Percentiles rank a stretch among this genome's conserved stretches.
Evolutionary conservation across 108 stramenopile species (phyloP).

Genomic region (Skeletonema menzelii): DNA sequence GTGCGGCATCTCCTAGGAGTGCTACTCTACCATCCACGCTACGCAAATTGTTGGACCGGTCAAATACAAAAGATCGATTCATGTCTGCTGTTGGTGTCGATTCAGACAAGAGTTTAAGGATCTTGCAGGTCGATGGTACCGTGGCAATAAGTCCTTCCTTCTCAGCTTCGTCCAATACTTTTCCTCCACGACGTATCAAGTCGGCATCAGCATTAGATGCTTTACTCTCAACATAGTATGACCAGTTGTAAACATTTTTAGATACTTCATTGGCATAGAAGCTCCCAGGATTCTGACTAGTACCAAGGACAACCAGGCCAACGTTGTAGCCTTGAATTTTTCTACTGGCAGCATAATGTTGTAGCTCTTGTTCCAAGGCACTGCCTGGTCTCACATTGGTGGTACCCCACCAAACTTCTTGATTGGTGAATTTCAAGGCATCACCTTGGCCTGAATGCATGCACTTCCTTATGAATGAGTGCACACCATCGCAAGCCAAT

Average conservation of each 20-base stretch:
- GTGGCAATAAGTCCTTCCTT: conserved; percentile 19
- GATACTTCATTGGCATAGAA: conserved; percentile 9
- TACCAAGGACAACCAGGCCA: conserved; percentile 4
- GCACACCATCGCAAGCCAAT: conserved; percentile 37
- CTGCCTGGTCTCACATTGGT: conserved; percentile 10
- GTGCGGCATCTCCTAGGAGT: conserved; percentile 28
- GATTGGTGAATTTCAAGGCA: conserved; percentile 12
- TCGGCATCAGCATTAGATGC: not conserved
- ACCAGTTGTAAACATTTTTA: conserved; percentile 1
- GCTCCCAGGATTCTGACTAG: not conserved
- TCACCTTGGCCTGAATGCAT: conserved; percentile 14
- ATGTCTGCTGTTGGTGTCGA: conserved; percentile 23
- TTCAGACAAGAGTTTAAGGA: not conserved
- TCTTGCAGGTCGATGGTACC: not conserved
- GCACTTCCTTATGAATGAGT: conserved; percentile 10
- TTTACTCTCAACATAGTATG: not conserved
- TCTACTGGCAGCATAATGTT: not conserved
- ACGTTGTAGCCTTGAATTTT: conserved; percentile 9
- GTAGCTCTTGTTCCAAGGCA: conserved; percentile 14
- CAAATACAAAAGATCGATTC: conserved; percentile 33
- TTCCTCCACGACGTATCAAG: conserved; percentile 36
- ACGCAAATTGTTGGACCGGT: conserved; percentile 22
- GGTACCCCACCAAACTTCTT: conserved; percentile 34
- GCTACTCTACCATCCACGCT: conserved; percentile 23
- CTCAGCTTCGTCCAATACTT: conserved; percentile 3